Evolutionary conservation across 306 rosid species (phyloP).

Genomic region (Gillenia trifoliata): DNA sequence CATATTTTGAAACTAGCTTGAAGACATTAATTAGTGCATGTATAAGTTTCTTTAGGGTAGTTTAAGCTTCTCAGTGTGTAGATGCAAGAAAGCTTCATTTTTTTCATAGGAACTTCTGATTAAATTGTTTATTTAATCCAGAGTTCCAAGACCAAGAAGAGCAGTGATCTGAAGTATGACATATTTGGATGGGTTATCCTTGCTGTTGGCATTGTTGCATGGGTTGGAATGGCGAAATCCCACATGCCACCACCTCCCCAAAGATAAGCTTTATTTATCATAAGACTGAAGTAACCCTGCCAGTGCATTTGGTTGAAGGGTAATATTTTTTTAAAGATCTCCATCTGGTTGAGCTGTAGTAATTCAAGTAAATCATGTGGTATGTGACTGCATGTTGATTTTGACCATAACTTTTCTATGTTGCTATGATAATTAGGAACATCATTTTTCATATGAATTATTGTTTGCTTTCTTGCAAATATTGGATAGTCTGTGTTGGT

Average conservation of each 20-base stretch:
- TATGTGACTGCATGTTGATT: conserved; percentile 14
- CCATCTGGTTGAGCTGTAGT: conserved; percentile 12
- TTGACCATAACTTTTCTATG: not conserved
- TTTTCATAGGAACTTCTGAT: not conserved
- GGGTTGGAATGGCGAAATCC: conserved; percentile 77
- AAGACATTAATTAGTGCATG: not conserved
- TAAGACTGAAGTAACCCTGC: conserved; percentile 8
- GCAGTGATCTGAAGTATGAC: conserved; percentile 67
- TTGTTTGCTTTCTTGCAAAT: not conserved
- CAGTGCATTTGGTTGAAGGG: conserved; percentile 17
- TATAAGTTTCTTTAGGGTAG: not conserved
- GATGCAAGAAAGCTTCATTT: not conserved
- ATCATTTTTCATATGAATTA: conserved; percentile 5
- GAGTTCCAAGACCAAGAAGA: conserved; percentile 59
- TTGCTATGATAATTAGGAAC: conserved; percentile 5
- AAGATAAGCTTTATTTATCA: conserved; percentile 33
- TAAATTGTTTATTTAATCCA: conserved; percentile 16
- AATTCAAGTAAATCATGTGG: conserved; percentile 21
- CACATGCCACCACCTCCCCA: conserved; percentile 57
- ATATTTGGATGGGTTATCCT: conserved; percentile 79
- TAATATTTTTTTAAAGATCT: conserved; percentile 19
- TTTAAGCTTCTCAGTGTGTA: not conserved
- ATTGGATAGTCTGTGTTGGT: conserved; percentile 10
- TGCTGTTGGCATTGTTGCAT: conserved; percentile 61
- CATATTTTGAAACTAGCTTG: not conserved